Evolutionary conservation across 352 stramenopile species (phyloP), one percentile per base, ranked within the genome.

Genomic region (Discostella stelligera): DNA sequence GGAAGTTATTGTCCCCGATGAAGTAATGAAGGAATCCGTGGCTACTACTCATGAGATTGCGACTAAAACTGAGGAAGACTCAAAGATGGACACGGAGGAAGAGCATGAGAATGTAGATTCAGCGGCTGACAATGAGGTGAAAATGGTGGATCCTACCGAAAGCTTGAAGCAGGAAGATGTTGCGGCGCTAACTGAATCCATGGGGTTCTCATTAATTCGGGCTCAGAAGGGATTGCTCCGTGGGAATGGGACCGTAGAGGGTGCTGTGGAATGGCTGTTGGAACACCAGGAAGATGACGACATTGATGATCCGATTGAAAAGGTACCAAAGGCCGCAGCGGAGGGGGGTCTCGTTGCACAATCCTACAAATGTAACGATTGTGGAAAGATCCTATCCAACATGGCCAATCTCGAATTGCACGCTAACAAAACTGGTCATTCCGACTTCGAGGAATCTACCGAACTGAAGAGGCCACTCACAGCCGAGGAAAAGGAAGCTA

Each of bases 351-450:
- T 30, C n/a, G 73, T 83, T 25, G 80, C 83, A 14, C 56, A 85
- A 70, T 89, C 79, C 13, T 93, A 93, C 74, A 90, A 90, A 71
- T 93, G 87, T 64, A 89, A 90, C 46, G 81, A 88, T 39, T 89
- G 78, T 53, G 87, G 87, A 46, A 93, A 91, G 74, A 85, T 90
- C 30, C 68, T 93, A 2, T 77, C 62, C 30, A 90, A 86, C 52
- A 87, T 91, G 81, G 87, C 85, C 58, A 89, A 90, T 67, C 72
- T 93, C 13, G 87, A 93, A 79, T 63, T 93, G 14, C 83, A 93
- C 68, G 87, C 87, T 20, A 93, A 93, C 67, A 90, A 90, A 63
- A 90, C 87, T 21, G 87, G 87, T 50, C 85, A 91, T 70, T 87
- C 80, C 18, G 87, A 93, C 54, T 93, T 93, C 79, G 80, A 90